Conservation (phyloP, 2,329 filamentous ascomycete species). For the Penicillium psychrosexuale region DNA sequence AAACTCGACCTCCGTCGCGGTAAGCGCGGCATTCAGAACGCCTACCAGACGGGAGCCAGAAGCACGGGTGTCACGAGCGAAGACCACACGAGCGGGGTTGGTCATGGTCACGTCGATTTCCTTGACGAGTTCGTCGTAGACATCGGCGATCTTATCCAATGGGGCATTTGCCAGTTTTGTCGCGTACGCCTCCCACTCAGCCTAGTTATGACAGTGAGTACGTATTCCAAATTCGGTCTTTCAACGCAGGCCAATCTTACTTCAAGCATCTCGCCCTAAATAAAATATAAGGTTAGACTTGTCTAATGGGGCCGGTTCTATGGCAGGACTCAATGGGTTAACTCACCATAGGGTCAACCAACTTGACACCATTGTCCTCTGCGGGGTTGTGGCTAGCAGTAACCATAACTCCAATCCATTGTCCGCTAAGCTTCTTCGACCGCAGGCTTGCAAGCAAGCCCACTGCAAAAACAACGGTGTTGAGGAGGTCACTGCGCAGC, state of each 20-base stretch:
- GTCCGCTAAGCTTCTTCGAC: slow-evolving; percentile 82
- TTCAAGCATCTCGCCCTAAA: slow-evolving; percentile 88
- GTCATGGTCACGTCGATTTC: slow-evolving; percentile 72
- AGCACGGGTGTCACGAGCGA: slow-evolving; percentile 87
- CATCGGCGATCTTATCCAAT: slow-evolving; percentile 69
- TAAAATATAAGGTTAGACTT: slow-evolving; percentile 11
- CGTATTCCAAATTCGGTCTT: slow-evolving; percentile 5
- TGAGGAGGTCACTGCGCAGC: slow-evolving; percentile 66
- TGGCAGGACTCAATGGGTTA: slow-evolving; percentile 7
- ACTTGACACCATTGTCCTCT: slow-evolving; percentile 87
- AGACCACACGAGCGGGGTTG: slow-evolving; percentile 74
- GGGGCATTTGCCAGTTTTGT: slow-evolving; percentile 84
- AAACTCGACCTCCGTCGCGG: slow-evolving; percentile 69
- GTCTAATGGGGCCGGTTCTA: background rate
- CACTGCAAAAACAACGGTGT: slow-evolving; percentile 89
- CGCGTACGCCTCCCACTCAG: slow-evolving; percentile 85
- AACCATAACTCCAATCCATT: slow-evolving; percentile 95
- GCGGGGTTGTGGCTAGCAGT: slow-evolving; percentile 91
- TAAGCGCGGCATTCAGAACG: slow-evolving; percentile 75
- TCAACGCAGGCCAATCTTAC: slow-evolving; percentile 44
- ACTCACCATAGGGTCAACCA: slow-evolving; percentile 83
- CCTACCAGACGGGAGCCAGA: slow-evolving; percentile 81
- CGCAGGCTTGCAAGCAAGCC: slow-evolving; percentile 84
- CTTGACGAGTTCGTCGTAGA: slow-evolving; percentile 72
- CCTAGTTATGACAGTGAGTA: slow-evolving; percentile 39